Evolutionary conservation across 139 green algal species (phyloP).

Genomic region (Chlorella vulgaris): DNA sequence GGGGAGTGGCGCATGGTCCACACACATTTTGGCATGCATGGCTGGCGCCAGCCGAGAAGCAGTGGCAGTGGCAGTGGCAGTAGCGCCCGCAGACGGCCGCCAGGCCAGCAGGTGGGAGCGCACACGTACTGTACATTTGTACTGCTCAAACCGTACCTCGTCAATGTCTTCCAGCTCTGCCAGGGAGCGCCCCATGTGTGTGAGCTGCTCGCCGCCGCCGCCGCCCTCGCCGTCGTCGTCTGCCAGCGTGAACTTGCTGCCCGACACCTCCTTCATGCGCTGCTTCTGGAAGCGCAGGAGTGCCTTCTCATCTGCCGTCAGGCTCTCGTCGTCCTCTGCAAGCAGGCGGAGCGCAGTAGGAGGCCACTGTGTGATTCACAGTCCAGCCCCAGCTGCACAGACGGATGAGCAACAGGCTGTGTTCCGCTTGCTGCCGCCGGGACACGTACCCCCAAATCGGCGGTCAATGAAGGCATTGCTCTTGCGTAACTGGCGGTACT

Average conservation of each 20-base stretch:
- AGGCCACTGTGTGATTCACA: not conserved
- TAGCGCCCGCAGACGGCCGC: not conserved
- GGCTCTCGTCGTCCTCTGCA: constrained; percentile 77
- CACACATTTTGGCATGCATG: too few relatives aligned
- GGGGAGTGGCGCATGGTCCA: not conserved
- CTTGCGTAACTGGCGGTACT: constrained; percentile 88
- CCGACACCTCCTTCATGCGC: constrained; percentile 63
- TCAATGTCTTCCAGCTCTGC: constrained; percentile 42
- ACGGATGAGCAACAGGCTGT: not conserved
- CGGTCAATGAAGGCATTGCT: constrained; percentile 93
- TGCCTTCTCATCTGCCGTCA: constrained; percentile 84
- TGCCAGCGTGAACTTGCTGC: constrained; percentile 74
- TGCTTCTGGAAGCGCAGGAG: constrained; percentile 85
- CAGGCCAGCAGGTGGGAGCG: too few relatives aligned
- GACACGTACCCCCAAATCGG: constrained; percentile 90
- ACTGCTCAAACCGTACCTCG: constrained; percentile 1
- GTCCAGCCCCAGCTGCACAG: not conserved
- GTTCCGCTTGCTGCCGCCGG: too few relatives aligned
- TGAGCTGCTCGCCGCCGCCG: constrained; percentile 53
- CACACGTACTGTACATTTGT: not conserved
- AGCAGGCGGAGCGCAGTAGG: not conserved
- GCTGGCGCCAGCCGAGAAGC: too few relatives aligned
- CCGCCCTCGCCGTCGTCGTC: constrained; percentile 62
- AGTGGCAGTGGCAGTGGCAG: not conserved
- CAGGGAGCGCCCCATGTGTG: constrained; percentile 64